Base-by-base conservation (phyloP, 164 flowering plant species). In the Pachysandra terminalis region DNA sequence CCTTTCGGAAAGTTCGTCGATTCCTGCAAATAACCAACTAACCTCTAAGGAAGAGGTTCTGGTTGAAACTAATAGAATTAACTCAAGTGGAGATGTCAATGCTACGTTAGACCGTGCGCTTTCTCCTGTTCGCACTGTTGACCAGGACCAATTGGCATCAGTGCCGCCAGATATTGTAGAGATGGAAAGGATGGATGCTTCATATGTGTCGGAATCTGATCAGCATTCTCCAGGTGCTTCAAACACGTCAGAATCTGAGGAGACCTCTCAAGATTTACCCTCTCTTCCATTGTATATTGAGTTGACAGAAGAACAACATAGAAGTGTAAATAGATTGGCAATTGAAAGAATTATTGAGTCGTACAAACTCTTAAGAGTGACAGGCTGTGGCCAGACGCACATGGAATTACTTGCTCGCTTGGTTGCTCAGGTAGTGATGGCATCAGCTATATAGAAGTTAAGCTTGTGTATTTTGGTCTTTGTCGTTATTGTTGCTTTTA, bases 321-420 rank as follows among this genome's bases (percentile, higher is more conserved):
- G 35, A 52, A 72, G 24, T 64, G 70, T 83, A 71, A 73, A 77
- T 69, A 80, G 74, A 58, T 57, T 75, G 71, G 91, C 96, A 24
- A 59, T 88, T 72, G 78, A 80, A 73, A 82, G 84, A 27, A 86
- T 96, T 49, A 76, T 93, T 75, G 83, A 83, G 49, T 81, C 88
- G 0, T 74, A 77, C 79, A 78, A 81, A 68, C 64, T 79, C 45
- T 64, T 79, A 10, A 64, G 65, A 25, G 77, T 76, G 55, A 68
- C 81, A 27, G 88, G 82, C 8, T 81, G 66, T 68, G 78, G 73
- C 72, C 76, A 82, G 68, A 86, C 82, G 48, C 81, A 85, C 56
- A 82, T 86, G 88, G 83, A 85, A 55, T 76, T 96, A 75, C 82
- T 93, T 74, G 91, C 96, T 72, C 91, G 96, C 48, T 83, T 96